Evolutionary conservation across 805 yeast genomes (phyloP).

Genomic region (Teunomyces pallodes): DNA sequence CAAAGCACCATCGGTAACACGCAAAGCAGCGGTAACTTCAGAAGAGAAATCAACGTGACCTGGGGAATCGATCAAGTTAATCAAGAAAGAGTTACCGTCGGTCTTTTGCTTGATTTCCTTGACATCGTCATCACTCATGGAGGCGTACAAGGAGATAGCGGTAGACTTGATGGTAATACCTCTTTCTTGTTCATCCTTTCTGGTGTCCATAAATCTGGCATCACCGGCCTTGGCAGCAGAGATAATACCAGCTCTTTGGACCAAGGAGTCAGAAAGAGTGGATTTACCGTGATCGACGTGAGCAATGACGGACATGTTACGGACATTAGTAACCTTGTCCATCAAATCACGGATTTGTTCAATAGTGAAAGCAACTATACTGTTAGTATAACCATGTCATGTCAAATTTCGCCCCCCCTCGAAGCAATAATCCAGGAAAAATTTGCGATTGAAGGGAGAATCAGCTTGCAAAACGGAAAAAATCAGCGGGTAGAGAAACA

Average conservation of each 20-base stretch:
- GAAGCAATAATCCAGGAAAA: background rate
- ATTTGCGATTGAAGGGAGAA: background rate
- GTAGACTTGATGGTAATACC: conserved; percentile 99
- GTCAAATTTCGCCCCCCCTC: background rate
- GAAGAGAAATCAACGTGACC: conserved; percentile 99
- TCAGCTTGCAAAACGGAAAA: background rate
- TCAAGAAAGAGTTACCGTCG: conserved; percentile 90
- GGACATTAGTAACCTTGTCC: conserved; percentile 99
- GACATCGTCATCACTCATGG: conserved; percentile 80
- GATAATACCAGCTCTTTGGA: conserved; percentile 98
- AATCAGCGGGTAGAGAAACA: too few species aligned
- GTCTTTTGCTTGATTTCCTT: conserved; percentile 91
- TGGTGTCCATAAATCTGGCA: conserved; percentile 99
- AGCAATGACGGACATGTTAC: conserved; percentile 99
- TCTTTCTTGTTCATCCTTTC: conserved; percentile 99
- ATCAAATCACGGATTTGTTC: conserved; percentile 95
- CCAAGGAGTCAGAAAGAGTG: conserved; percentile 98
- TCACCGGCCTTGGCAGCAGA: conserved; percentile 99
- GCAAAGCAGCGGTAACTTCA: conserved; percentile 99
- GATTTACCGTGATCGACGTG: conserved; percentile 99
- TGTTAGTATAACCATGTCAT: conserved; percentile 24
- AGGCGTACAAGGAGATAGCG: conserved; percentile 93
- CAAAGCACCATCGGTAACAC: conserved; percentile 99
- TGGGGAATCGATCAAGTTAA: conserved; percentile 98
- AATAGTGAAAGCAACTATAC: conserved; percentile 49